Evolutionary conservation across 2,329 filamentous ascomycete genomes (phyloP), one percentile per base, ranked within the genome.

Genomic region (Aureobasidium uvarum): DNA sequence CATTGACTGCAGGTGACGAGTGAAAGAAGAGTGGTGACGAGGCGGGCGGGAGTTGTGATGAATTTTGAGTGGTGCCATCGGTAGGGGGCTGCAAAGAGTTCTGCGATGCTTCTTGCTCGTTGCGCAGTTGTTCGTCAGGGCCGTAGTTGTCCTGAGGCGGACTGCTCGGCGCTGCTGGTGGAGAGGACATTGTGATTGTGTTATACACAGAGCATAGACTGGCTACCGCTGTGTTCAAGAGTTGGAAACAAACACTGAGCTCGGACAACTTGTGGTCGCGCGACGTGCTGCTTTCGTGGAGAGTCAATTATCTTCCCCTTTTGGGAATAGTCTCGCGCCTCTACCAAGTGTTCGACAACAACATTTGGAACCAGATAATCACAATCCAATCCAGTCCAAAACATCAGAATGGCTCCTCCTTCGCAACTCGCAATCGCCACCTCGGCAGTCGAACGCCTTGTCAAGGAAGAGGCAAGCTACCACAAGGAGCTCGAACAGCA

Each of bases 381-480:
- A 20, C 11, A 1, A 1, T 18, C 8, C 39, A 7, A 13, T 25
- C 13, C 5, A 60, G 13, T 38, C 16, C 41, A 62, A 3, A 23
- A n/a, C 6, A 33, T 64, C 62, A 46, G 33, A 33, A 96, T 96
- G 92, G 84, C 91, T 3, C 84, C 91, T 38, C 90, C 90, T 51
- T 87, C 88, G 1, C 84, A 88, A 71, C 86, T 97, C 75, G 78
- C 86, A 72, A 95, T 97, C 74, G 87, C 89, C 51, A 95, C 91
- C 28, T 86, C 88, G 68, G 87, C 91, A 23, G 86, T 98, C 70
- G 83, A 85, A 72, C 91, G 95, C 66, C 85, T 98, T 55, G 86
- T 96, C 70, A 97, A 96, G 78, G 95, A 99, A 78, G 91, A 97
- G 77, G 82, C 85, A 45, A 94, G 89, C 72, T 98, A 99, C 80